Percentiles rank a stretch among this genome's conserved stretches.
Evolutionary conservation across 768 basidiomycete genomes (phyloP).

Genomic region (Lactarius evosmus): DNA sequence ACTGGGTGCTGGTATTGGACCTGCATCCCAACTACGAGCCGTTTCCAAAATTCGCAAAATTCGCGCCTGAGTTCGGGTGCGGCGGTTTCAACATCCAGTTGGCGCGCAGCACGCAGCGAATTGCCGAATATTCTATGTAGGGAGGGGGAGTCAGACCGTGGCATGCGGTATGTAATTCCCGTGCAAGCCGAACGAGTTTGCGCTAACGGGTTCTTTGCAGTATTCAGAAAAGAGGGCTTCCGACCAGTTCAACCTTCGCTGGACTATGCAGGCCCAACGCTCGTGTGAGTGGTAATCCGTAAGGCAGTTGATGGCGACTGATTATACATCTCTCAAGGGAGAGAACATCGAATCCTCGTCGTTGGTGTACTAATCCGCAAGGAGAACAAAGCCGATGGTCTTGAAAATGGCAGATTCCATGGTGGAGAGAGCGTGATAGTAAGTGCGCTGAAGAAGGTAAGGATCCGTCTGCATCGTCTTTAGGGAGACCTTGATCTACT

Average conservation of each 20-base stretch:
- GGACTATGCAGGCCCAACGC: neutral
- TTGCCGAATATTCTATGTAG: neutral
- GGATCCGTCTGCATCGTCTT: slow-evolving; percentile 1
- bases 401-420: neutral
- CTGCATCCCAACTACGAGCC: neutral
- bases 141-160: neutral
- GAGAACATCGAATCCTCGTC: neutral
- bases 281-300: neutral
- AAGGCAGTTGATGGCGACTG: neutral
- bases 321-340: slow-evolving; percentile 1
- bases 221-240: neutral
- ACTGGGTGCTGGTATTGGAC: neutral
- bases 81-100: neutral
- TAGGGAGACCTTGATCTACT: slow-evolving; percentile 1
- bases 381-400: slow-evolving; percentile 1
- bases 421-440: slow-evolving; percentile 6
- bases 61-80: neutral
- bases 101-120: neutral
- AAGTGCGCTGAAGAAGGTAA: slow-evolving; percentile 8
- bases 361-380: neutral
- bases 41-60: neutral
- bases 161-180: neutral
- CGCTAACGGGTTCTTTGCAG: neutral
- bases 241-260: neutral
- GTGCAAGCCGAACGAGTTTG: neutral